phyloP scores from a whole-genome alignment of 495 filamentous ascomycete genomes.

The Neurospora sp. region DNA sequence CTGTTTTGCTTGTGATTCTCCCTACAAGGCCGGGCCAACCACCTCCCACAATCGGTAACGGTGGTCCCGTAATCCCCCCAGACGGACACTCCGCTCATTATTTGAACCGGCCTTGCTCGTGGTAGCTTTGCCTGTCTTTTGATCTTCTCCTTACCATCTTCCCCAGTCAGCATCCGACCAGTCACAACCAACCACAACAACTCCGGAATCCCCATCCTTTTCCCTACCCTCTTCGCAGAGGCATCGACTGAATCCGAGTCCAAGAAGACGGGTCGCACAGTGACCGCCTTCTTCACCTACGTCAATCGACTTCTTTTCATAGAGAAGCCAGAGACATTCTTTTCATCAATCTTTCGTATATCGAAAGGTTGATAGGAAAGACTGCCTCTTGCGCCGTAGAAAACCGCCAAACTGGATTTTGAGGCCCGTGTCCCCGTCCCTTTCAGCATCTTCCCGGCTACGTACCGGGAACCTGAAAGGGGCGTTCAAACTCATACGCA shows the following conservation, averaged over 20 bases:
- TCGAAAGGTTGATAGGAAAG: constrained; percentile 92
- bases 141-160: constrained; percentile 19
- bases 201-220: constrained; percentile 8
- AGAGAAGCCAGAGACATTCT: constrained; percentile 70
- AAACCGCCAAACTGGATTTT: constrained; percentile 99
- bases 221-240: constrained; percentile 7
- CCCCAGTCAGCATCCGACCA: constrained; percentile 12
- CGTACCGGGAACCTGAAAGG: constrained; percentile 86
- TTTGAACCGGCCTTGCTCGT: constrained; percentile 25
- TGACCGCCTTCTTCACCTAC: constrained; percentile 26
- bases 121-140: constrained; percentile 12
- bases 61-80: background rate
- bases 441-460: constrained; percentile 98
- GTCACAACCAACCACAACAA: constrained; percentile 16
- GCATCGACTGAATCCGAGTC: constrained; percentile 22
- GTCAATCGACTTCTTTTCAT: constrained; percentile 41
- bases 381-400: constrained; percentile 50
- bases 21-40: background rate
- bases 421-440: constrained; percentile 98
- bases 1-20: background rate
- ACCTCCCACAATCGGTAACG: background rate
- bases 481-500: constrained; percentile 64
- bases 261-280: constrained; percentile 25
- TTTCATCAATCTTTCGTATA: constrained; percentile 92
- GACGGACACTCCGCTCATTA: constrained; percentile 16